A percentile compares a stretch with the other conserved stretches of the same genome.
These are phyloP conservation scores for Nitzschia sp. DNA, from an alignment of 108 stramenopile genomes.

Conservation along the genomic window DNA sequence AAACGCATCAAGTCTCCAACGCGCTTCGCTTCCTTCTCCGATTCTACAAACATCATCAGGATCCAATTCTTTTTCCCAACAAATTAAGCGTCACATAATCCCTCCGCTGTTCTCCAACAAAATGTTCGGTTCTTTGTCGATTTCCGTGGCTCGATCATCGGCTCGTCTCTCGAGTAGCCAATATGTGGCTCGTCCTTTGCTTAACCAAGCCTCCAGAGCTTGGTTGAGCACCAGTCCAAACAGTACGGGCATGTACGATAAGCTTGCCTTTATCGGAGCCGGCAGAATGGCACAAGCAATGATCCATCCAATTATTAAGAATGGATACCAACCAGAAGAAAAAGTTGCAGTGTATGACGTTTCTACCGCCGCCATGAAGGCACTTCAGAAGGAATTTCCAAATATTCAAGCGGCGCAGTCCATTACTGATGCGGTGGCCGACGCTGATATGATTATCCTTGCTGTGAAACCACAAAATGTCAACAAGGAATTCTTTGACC, in stretches of 20 bases:
- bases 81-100: no score
- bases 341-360: conserved; percentile 74
- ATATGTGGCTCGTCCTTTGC: neutral
- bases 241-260: conserved; percentile 41
- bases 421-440: conserved; percentile 53
- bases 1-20: no score
- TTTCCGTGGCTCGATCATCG: neutral
- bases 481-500: conserved; percentile 37
- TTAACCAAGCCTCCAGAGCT: neutral
- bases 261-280: conserved; percentile 88
- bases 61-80: no score
- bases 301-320: conserved; percentile 70
- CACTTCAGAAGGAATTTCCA: conserved; percentile 39
- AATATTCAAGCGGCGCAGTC: conserved; percentile 50
- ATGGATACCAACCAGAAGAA: conserved; percentile 62
- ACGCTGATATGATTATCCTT: conserved; percentile 79
- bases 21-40: no score
- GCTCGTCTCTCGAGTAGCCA: neutral
- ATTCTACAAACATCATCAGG: no score
- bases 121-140: neutral
- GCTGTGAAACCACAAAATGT: conserved; percentile 94
- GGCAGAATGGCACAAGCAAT: conserved; percentile 96
- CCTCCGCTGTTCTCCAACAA: no score
- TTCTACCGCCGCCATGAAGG: conserved; percentile 43
- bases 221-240: conserved; percentile 20